These are phyloP conservation scores for Selenicereus undatus DNA, from an alignment of 148 eudicot species.

Conservation along the genomic window DNA sequence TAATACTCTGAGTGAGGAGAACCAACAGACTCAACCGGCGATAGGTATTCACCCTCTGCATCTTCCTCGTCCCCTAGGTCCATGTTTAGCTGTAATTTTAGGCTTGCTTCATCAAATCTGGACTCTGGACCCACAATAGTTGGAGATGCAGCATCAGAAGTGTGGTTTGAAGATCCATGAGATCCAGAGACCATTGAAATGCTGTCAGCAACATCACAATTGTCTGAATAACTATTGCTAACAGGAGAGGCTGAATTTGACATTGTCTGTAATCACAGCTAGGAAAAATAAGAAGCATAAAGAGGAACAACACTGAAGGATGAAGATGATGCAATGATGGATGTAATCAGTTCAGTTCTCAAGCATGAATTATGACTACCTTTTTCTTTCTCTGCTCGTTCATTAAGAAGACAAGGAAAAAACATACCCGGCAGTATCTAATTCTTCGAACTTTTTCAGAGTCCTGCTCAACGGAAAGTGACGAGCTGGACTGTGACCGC, in stretches of 20 bases:
- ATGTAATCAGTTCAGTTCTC: not conserved
- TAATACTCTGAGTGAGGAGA: constrained; percentile 34
- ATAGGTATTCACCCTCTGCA: constrained; percentile 29
- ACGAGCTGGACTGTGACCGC: constrained; percentile 43
- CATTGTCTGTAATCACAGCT: constrained; percentile 37
- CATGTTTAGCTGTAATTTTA: constrained; percentile 14
- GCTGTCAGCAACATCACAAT: constrained; percentile 50
- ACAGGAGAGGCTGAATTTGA: constrained; percentile 24
- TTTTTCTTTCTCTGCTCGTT: not conserved
- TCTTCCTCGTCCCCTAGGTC: constrained; percentile 20
- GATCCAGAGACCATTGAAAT: constrained; percentile 28
- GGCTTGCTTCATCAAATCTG: constrained; percentile 5
- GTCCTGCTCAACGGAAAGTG: constrained; percentile 35
- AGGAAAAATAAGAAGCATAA: constrained; percentile 1
- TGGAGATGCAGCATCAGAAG: constrained; percentile 27
- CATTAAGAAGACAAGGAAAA: not conserved
- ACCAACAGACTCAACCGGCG: constrained; percentile 27
- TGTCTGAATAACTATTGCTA: constrained; percentile 42
- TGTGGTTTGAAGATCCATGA: constrained; percentile 25
- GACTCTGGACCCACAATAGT: constrained; percentile 23
- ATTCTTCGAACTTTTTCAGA: constrained; percentile 28
- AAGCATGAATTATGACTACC: not conserved
- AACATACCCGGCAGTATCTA: constrained; percentile 40
- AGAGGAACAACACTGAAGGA: not conserved
- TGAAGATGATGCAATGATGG: not conserved